Base-by-base conservation (phyloP, 179 eudicot genomes). In the Beta corolliflora region DNA sequence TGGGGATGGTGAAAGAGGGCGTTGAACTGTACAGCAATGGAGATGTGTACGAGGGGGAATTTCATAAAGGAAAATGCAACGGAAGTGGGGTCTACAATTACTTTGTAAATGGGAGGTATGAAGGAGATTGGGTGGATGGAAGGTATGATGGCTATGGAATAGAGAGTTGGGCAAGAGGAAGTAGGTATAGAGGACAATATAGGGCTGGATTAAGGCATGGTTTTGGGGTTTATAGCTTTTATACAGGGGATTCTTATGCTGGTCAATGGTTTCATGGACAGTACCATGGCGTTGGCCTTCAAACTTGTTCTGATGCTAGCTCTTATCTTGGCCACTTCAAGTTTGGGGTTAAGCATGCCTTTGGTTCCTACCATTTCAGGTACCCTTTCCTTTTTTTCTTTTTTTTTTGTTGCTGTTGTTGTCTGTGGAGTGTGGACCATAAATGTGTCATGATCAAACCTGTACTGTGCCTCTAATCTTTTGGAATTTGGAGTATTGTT, bases 281-380 rank as follows among this genome's bases (percentile, higher is more conserved):
- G 81, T 91, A 94, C 71, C 98, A 95, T 78, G 99, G 99, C 14
- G 67, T 86, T 73, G 99, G 98, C 11, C 87, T 84, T 11, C 99
- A 95, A 79, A 90, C 85, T 69, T 95, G 98, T 78, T 87, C 88
- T 10, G 99, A 95, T 82, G 98, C 91, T 14, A 95, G 98, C 77
- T 88, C 88, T 75, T 95, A 87, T 82, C 72, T 87, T 81, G 98
- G 98, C 0, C 93, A 89, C 76, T 95, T 95, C 76, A 95, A 92
- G 78, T 79, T 88, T 29, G 99, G 95, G 1, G 89, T 94, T 61
- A 95, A 94, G 65, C 99, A 95, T 82, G 99, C 95, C 50, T 85
- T 94, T 78, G 98, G 98, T 63, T 88, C 89, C 79, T 95, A 95
- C 85, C 95, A 91, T 91, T 95, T 94, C 86, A 92, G 98, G 98